Percentiles rank a stretch among this genome's conserved stretches.
Conservation (phyloP, 2,329 filamentous ascomycete species). For the Tothia fuscella region DNA sequence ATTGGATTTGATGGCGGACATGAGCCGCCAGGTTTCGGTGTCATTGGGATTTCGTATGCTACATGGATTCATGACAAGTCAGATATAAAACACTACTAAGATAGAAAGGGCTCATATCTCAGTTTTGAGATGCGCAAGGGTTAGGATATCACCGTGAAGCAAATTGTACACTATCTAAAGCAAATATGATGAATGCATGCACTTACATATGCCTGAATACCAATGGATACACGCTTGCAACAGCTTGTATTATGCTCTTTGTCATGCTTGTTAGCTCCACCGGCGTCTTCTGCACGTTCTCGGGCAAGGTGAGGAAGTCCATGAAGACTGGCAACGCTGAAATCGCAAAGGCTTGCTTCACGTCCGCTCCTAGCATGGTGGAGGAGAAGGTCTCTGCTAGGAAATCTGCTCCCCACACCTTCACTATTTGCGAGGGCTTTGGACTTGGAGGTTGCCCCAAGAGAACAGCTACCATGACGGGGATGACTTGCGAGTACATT, state of each 20-base stretch:
- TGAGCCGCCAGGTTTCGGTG: slow-evolving; percentile 34
- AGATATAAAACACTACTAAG: neutral
- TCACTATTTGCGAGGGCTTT: slow-evolving; percentile 55
- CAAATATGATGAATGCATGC: slow-evolving; percentile 4
- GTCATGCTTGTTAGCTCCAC: slow-evolving; percentile 69
- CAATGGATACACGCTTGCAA: slow-evolving; percentile 84
- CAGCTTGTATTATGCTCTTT: slow-evolving; percentile 76
- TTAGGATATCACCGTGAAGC: too few relatives aligned
- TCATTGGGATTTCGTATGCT: slow-evolving; percentile 56
- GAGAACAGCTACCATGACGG: slow-evolving; percentile 68
- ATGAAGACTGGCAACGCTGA: slow-evolving; percentile 65
- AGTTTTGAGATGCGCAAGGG: too few relatives aligned
- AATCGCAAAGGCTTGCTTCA: slow-evolving; percentile 70
- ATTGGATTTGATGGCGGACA: slow-evolving; percentile 12
- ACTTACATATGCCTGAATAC: slow-evolving; percentile 93
- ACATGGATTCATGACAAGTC: neutral
- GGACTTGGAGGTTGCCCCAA: slow-evolving; percentile 54
- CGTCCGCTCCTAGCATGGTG: slow-evolving; percentile 62
- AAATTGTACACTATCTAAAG: slow-evolving; percentile 16
- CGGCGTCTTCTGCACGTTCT: neutral
- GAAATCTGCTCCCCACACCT: slow-evolving; percentile 94
- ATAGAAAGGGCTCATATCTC: too few relatives aligned
- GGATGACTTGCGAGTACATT: slow-evolving; percentile 85
- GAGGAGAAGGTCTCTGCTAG: slow-evolving; percentile 91
- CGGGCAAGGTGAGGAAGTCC: slow-evolving; percentile 29